Percentiles rank a stretch among this genome's conserved stretches.
Conservation (phyloP, 495 filamentous ascomycete genomes). For the Copromyces sp. region DNA sequence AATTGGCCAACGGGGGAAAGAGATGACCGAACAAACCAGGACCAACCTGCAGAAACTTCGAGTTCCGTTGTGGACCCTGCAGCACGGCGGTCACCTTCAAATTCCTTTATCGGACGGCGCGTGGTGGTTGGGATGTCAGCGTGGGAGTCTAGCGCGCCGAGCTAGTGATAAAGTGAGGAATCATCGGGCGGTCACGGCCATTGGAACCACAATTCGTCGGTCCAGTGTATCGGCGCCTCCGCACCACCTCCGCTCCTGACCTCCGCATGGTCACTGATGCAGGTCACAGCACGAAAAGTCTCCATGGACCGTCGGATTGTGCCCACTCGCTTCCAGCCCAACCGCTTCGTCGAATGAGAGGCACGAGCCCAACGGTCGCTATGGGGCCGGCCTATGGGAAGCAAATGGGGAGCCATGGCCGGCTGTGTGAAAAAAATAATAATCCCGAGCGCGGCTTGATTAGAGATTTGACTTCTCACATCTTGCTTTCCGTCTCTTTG, state of each 20-base stretch:
- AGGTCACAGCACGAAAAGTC: constrained; percentile 4
- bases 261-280: constrained; percentile 9
- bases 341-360: constrained; percentile 18
- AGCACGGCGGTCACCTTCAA: constrained; percentile 13
- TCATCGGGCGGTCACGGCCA: neutral
- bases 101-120: constrained; percentile 13
- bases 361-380: constrained; percentile 15
- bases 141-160: constrained; percentile 11
- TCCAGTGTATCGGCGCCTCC: neutral
- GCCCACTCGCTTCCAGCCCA: constrained; percentile 9
- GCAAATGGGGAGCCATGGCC: neutral
- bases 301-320: constrained; percentile 4
- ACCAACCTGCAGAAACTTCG: neutral
- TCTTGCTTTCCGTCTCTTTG: neutral
- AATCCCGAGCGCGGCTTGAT: constrained; percentile 15
- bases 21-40: neutral
- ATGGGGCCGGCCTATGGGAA: neutral
- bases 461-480: neutral
- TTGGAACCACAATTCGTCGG: constrained; percentile 3
- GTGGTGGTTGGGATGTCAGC: constrained; percentile 6
- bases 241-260: constrained; percentile 2
- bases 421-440: constrained; percentile 14
- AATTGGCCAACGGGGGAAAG: neutral
- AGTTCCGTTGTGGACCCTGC: constrained; percentile 10
- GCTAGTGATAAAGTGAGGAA: constrained; percentile 1